Percentiles rank a stretch among this genome's conserved stretches.
Evolutionary conservation across 2,329 filamentous ascomycete genomes (phyloP).

Genomic region (Neonectria neomacrospora): DNA sequence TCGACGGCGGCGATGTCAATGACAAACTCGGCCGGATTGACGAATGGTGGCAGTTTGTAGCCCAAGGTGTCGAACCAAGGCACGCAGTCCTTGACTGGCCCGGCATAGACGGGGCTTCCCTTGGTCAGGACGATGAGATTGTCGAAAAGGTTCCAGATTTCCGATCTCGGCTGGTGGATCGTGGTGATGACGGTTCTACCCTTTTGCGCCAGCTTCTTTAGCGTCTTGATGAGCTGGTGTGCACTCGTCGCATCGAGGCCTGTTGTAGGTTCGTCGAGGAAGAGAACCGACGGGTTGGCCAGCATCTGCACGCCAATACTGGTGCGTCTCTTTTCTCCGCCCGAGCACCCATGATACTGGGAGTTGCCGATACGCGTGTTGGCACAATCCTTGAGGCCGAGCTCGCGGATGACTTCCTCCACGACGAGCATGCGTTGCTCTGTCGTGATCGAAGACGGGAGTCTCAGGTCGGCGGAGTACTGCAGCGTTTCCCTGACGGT

Average conservation of each 20-base stretch:
- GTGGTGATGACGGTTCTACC: slow-evolving; percentile 78
- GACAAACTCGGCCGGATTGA: slow-evolving; percentile 81
- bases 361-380: slow-evolving; percentile 78
- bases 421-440: slow-evolving; percentile 72
- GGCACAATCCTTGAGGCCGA: slow-evolving; percentile 81
- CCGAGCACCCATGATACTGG: slow-evolving; percentile 79
- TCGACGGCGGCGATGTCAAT: slow-evolving; percentile 81
- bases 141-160: slow-evolving; percentile 84
- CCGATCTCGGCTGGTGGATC: slow-evolving; percentile 81
- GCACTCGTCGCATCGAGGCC: slow-evolving; percentile 82
- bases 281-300: slow-evolving; percentile 81
- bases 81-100: slow-evolving; percentile 66
- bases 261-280: slow-evolving; percentile 83
- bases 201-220: slow-evolving; percentile 74
- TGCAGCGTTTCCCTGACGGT: slow-evolving; percentile 80
- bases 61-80: slow-evolving; percentile 72
- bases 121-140: slow-evolving; percentile 74
- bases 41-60: slow-evolving; percentile 73
- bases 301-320: slow-evolving; percentile 83
- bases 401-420: slow-evolving; percentile 79
- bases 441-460: slow-evolving; percentile 70
- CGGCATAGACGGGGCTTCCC: slow-evolving; percentile 76
- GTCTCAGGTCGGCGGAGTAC: slow-evolving; percentile 77
- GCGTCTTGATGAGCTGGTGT: slow-evolving; percentile 76
- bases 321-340: slow-evolving; percentile 80